Base-by-base conservation (phyloP, 768 basidiomycete genomes). In the Panaeolus cyanescens region DNA sequence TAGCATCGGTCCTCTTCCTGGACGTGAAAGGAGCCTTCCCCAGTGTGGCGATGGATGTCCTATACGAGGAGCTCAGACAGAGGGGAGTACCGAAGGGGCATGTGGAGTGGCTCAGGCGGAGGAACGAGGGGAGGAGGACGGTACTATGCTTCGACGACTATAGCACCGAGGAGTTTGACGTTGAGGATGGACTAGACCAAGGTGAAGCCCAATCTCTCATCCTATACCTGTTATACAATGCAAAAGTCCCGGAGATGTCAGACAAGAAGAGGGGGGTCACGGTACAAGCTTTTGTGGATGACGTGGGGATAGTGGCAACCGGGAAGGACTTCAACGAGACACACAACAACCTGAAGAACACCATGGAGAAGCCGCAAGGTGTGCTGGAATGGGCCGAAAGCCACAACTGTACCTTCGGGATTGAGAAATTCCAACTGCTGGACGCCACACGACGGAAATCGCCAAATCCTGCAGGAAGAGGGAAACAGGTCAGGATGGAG, bases 11-110 rank as follows among this genome's bases (percentile, higher is more conserved):
- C 0, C 64, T 79, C 0, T 76, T 72, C 56, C 64, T 79, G 0
- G 77, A 81, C 62, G 75, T 79, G 0, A 69, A 79, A 59, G 77
- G 72, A 0, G 78, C 76, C 0, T 80, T 79, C 56, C 79, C 73
- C 0, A 77, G 70, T 57, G 70, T 67, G 0, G 70, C 65, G 1
- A 64, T 65, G 0, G 64, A 68, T 10, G 32, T 54, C 0, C 64
- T 78, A 0, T 20, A 71, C 0, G 67, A 75, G 42, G 64, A 77
- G 32, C 64, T 79, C 65, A 54, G 65, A 8, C 61, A 28, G 56
- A 19, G 56, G 0, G 60, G 73, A 7, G 61, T 77, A 0, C 72
- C 75, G 1, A 31, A 37, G 17, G 63, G 63, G n/a, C 36, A 39
- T 53, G 45, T 53, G 8, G 55, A 64, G 0, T 73, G 64, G 62